These are phyloP conservation scores for Teunomyces stri DNA, from an alignment of 805 yeast genomes.

Conservation along the genomic window DNA sequence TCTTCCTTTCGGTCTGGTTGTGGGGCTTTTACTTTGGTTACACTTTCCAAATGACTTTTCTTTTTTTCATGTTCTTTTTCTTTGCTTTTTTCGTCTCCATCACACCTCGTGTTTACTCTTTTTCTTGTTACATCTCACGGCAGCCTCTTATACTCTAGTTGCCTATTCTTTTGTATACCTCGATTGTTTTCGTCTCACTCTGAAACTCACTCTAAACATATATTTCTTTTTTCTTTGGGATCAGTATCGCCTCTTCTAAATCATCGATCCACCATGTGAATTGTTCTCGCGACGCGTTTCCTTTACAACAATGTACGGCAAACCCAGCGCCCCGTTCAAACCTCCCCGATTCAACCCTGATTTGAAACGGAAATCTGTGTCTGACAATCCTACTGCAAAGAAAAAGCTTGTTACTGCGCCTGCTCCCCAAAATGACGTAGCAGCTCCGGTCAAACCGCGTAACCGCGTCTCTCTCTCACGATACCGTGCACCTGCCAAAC, in stretches of 20 bases:
- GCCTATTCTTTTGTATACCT: no score
- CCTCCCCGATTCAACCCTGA: slow-evolving; percentile 39
- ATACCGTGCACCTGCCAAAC: slow-evolving; percentile 2
- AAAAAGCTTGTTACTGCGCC: background rate
- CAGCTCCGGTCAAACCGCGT: background rate
- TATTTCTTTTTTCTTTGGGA: background rate
- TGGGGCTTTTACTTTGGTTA: background rate
- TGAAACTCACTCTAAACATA: no score
- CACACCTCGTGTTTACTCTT: no score
- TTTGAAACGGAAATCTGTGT: background rate
- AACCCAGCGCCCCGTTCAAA: slow-evolving; percentile 49
- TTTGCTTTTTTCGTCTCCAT: background rate
- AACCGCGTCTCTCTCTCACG: background rate
- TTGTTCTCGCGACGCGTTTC: background rate
- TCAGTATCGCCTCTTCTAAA: background rate
- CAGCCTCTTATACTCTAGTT: no score
- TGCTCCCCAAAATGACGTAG: background rate
- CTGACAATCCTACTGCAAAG: background rate
- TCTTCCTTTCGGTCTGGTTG: background rate
- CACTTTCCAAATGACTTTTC: background rate
- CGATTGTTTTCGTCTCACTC: no score
- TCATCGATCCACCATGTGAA: background rate
- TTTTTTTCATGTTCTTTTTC: background rate
- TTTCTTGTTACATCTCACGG: no score
- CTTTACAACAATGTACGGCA: slow-evolving; percentile 13